Evolutionary conservation across 73 alveolate species (phyloP), one percentile per base, ranked within the genome.

Genomic region (Tetrahymena thermophila): DNA sequence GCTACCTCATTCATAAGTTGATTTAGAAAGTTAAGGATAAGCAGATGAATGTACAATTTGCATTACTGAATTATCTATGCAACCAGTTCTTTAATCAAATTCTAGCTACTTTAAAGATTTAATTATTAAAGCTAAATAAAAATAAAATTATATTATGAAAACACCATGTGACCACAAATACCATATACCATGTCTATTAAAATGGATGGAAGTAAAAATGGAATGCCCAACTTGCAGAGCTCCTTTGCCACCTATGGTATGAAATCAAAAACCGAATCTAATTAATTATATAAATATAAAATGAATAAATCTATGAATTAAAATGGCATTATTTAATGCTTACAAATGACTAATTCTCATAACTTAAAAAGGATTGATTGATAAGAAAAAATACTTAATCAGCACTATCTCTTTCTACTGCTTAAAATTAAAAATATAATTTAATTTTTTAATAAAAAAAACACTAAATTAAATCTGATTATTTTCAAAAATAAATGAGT

Each of bases 201-300:
- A 95, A 37, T 97, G 99, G 99, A 95, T 97, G 93, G 85, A 96
- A 21, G 96, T 96, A 19, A 96, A 97, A 50, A 56, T 93, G 93
- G 97, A 97, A 34, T 97, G 99, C 56, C 98, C 99, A 13, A 96
- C 96, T 11, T 97, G 99, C 89, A 96, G 97, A 58, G 83, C 93
- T 6, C 43, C 31, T 35, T 55, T 96, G 19, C 97, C 97, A 35
- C 93, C 96, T 17, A 38, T 94, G 42, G 42, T 85, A 13, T 94
- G 94, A 93, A 34, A 71, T 40, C 15, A 71, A 31, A 1, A 13
- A 1, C 13, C 15, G n/a, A 25, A 23, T n/a, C 8, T 71, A n/a
- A 71, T 71, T 71, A 14, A 21, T 15, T 11, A 15, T 50, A 15
- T 19, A 5, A 10, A 50, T n/a, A 19, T 19, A 50, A 10, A 50